Evolutionary conservation across 2,329 filamentous ascomycete genomes (phyloP), one percentile per base, ranked within the genome.

Genomic region (Pseudogymnoascus destructans): DNA sequence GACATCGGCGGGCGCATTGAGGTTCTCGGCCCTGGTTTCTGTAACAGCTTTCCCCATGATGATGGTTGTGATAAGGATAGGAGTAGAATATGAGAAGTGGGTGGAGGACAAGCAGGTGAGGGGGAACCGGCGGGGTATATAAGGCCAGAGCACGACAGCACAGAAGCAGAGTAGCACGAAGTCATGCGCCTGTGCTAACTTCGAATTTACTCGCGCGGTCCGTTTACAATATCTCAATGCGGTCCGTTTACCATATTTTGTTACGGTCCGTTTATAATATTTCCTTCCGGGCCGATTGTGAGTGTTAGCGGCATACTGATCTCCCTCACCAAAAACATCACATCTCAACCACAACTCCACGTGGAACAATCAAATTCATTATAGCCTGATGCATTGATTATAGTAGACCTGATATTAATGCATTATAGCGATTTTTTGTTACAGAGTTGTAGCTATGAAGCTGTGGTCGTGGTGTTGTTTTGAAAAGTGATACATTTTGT

Each of bases 1-100:
- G n/a, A 89, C 87, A 74, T 89, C 85, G 72, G 88, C 17, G 30
- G 66, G 19, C 8, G 17, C 36, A 9, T 40, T 17, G 9, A 40
- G 15, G 36, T 10, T 10, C 9, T 11, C 36, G 3, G 2, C 17
- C 36, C 19, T 40, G 36, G 21, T 2, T 3, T 35, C 36, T 5
- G 36, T 15, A 10, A 17, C 15, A 38, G 35, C 36, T 21, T 40
- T 17, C 3, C 36, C 36, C 36, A 40, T 40, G 36, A 11, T 21
- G 36, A 40, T 21, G 15, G 3, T 19, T 17, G 7, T 13, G 10
- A 19, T 19, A 11, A 21, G n/a, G 8, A 40, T 40, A 19, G 10
- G 36, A 21, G 36, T 40, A 11, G n/a, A 21, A 13, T 15, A 10
- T 17, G n/a, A 32, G 35, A 38, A 38, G 33, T 36, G 33, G 11